These are phyloP conservation scores for Phialemoniopsis sp. DNA, from an alignment of 2,329 filamentous ascomycete species.

Conservation along the genomic window DNA sequence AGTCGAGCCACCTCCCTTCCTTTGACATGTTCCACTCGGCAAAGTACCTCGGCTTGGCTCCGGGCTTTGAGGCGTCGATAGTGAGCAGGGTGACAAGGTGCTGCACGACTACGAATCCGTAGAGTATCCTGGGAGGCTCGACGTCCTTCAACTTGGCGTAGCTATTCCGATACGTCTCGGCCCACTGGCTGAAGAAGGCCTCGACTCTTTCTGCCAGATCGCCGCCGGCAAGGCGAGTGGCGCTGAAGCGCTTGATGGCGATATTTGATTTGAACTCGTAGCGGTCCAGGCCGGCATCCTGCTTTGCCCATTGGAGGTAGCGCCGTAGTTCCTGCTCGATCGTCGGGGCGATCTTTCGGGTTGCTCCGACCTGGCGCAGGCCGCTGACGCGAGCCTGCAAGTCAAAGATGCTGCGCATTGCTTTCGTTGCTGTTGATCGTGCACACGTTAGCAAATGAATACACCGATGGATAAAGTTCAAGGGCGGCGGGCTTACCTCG, in stretches of 20 bases:
- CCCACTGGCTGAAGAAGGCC: constrained; percentile 5
- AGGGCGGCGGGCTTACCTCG: constrained; percentile 19
- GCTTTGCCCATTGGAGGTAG: constrained; percentile 25
- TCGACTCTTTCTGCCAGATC: constrained; percentile 10
- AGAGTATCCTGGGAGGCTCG: constrained; percentile 22
- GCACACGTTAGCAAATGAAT: too few species aligned
- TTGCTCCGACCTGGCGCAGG: constrained; percentile 21
- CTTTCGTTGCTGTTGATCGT: constrained; percentile 20
- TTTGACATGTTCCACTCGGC: constrained; percentile 23
- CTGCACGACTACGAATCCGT: constrained; percentile 41
- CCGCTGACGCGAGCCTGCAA: constrained; percentile 23
- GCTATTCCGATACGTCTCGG: constrained; percentile 1
- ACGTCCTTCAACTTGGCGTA: constrained; percentile 1
- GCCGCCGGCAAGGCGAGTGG: constrained; percentile 5
- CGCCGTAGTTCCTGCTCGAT: constrained; percentile 20
- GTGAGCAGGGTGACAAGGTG: constrained; percentile 42
- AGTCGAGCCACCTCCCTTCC: constrained; percentile 27
- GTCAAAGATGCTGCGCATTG: constrained; percentile 25
- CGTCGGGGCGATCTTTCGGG: constrained; percentile 16
- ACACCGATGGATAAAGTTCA: too few species aligned
- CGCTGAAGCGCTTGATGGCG: constrained; percentile 10
- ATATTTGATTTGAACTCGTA: constrained; percentile 30
- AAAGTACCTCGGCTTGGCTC: constrained; percentile 21
- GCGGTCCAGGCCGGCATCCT: constrained; percentile 20
- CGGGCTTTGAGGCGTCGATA: constrained; percentile 27